Conservation (phyloP, 2,329 filamentous ascomycete genomes). For the Lachnellula hyalina region DNA sequence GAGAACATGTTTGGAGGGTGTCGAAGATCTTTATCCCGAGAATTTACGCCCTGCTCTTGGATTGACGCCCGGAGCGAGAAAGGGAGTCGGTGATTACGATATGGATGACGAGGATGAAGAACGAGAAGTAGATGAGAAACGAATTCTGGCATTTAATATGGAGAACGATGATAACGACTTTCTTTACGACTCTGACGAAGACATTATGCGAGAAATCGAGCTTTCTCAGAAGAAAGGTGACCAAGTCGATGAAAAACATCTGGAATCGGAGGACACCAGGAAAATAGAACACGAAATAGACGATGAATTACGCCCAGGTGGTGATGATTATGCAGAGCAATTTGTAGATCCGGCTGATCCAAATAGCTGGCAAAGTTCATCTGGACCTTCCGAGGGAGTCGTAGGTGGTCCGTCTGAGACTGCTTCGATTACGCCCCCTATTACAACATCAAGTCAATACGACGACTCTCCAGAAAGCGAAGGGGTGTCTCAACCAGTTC, state of each 20-base stretch:
- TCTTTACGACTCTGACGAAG: conserved; percentile 50
- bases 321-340: conserved; percentile 5
- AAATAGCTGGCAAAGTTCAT: not conserved
- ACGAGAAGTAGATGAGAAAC: conserved; percentile 57
- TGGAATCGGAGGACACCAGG: conserved; percentile 4
- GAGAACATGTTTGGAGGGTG: conserved; percentile 75
- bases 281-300: conserved; percentile 10
- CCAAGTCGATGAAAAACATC: conserved; percentile 13
- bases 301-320: conserved; percentile 5
- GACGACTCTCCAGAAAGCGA: not conserved
- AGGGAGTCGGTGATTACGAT: conserved; percentile 7
- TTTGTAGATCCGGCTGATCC: conserved; percentile 8
- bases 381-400: not conserved
- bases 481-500: not conserved
- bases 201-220: conserved; percentile 34
- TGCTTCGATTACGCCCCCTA: not conserved
- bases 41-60: conserved; percentile 50
- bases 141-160: conserved; percentile 40
- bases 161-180: conserved; percentile 41
- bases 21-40: conserved; percentile 78
- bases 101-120: conserved; percentile 10
- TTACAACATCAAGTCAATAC: not conserved
- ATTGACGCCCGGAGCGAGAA: conserved; percentile 6
- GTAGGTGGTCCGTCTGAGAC: not conserved
- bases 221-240: conserved; percentile 24